Conservation (phyloP, 1,139 yeast species). For the Fermentozyma sake region DNA sequence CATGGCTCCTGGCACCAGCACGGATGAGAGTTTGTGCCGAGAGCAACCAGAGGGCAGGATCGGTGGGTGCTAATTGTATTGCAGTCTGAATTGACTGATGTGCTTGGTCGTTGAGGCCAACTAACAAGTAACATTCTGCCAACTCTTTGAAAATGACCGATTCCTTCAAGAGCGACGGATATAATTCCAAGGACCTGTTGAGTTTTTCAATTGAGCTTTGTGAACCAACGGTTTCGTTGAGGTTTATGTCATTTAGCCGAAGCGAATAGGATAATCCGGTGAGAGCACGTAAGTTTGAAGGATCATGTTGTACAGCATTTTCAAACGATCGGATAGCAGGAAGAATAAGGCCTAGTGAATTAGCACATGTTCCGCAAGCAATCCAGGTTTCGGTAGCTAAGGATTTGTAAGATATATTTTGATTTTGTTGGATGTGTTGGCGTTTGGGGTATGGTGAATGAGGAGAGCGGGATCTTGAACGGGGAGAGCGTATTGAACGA, state of each 20-base stretch:
- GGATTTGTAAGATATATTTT: slow-evolving; percentile 10
- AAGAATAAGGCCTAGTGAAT: slow-evolving; percentile 34
- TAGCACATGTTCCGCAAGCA: slow-evolving; percentile 48
- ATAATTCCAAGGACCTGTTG: slow-evolving; percentile 31
- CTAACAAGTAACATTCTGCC: slow-evolving; percentile 44
- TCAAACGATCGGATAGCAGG: slow-evolving; percentile 46
- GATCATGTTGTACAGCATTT: slow-evolving; percentile 41
- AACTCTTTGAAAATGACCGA: slow-evolving; percentile 42
- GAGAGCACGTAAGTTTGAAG: slow-evolving; percentile 37
- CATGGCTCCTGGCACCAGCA: slow-evolving; percentile 39
- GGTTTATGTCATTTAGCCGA: slow-evolving; percentile 31
- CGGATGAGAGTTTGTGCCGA: slow-evolving; percentile 45
- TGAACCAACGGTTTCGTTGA: slow-evolving; percentile 37
- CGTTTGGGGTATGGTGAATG: slow-evolving; percentile 4
- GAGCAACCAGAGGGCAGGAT: slow-evolving; percentile 43
- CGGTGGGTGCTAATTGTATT: slow-evolving; percentile 35
- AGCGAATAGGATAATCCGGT: slow-evolving; percentile 40
- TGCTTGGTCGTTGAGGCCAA: slow-evolving; percentile 49
- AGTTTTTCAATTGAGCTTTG: slow-evolving; percentile 42
- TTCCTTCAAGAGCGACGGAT: slow-evolving; percentile 29
- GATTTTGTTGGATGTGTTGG: slow-evolving; percentile 3
- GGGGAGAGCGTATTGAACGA: too few relatives aligned
- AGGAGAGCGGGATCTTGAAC: too few relatives aligned
- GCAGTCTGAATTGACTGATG: slow-evolving; percentile 46
- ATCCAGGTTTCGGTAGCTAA: slow-evolving; percentile 45